phyloP scores from a whole-genome alignment of 2,329 filamentous ascomycete genomes.

The Allantophomopsis cytisporea region DNA sequence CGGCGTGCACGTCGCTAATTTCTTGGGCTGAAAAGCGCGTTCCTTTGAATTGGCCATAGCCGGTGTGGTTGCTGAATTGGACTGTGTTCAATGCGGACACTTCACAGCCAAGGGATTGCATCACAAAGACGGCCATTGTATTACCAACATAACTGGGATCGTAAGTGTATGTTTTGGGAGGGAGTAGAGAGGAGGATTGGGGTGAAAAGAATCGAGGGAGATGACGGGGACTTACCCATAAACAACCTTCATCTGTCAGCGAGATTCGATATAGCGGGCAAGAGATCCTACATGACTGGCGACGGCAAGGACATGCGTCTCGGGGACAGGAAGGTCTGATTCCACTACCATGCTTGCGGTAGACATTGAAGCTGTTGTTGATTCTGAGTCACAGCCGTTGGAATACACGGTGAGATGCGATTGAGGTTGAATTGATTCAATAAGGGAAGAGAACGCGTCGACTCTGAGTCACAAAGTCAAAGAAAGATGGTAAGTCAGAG shows the following conservation, averaged over 20 bases:
- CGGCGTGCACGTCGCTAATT: slow-evolving; percentile 72
- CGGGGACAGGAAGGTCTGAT: slow-evolving; percentile 28
- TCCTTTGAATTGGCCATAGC: slow-evolving; percentile 79
- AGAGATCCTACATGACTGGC: slow-evolving; percentile 75
- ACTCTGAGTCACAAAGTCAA: no score
- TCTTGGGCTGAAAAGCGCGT: slow-evolving; percentile 70
- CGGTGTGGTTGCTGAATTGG: slow-evolving; percentile 96
- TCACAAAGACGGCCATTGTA: slow-evolving; percentile 88
- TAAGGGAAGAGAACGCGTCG: no score
- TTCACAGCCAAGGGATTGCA: slow-evolving; percentile 89
- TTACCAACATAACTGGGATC: slow-evolving; percentile 80
- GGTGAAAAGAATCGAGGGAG: slow-evolving; percentile 4
- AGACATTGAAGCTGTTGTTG: no score
- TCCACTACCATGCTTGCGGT: no score
- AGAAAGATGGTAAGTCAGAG: no score
- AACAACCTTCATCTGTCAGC: slow-evolving; percentile 41
- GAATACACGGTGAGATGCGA: no score
- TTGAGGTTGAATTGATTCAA: no score
- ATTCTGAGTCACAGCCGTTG: no score
- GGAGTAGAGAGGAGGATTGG: no score
- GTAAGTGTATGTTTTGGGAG: slow-evolving; percentile 6
- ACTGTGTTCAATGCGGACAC: slow-evolving; percentile 93
- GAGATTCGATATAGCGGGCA: slow-evolving; percentile 7
- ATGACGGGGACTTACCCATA: slow-evolving; percentile 47
- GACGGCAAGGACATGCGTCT: slow-evolving; percentile 65